A percentile compares a stretch with the other conserved stretches of the same genome.
These are phyloP conservation scores for Gossypium raimondii DNA, from an alignment of 345 rosid species.

Conservation along the genomic window DNA sequence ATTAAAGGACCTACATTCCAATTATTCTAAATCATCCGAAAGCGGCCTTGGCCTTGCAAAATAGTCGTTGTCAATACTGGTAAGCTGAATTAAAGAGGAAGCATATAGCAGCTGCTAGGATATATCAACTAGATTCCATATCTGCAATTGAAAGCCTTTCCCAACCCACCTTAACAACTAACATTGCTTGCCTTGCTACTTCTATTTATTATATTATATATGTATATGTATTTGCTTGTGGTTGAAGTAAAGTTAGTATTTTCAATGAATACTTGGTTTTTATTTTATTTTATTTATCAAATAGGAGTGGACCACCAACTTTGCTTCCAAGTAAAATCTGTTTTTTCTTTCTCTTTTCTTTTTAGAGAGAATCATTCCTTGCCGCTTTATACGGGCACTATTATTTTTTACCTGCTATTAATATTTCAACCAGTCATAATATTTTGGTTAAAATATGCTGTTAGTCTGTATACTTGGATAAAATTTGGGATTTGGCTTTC, in stretches of 20 bases:
- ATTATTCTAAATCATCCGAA: neutral
- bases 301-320: neutral
- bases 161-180: neutral
- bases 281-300: neutral
- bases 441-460: too few relatives aligned
- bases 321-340: neutral
- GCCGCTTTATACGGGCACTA: neutral
- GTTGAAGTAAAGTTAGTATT: slow-evolving; percentile 8
- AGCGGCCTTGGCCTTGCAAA: neutral
- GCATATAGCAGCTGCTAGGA: slow-evolving; percentile 10
- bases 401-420: neutral
- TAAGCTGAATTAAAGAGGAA: slow-evolving; percentile 21
- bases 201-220: neutral
- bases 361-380: neutral
- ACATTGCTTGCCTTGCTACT: neutral
- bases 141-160: slow-evolving; percentile 21
- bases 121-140: slow-evolving; percentile 4
- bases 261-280: neutral
- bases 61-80: neutral
- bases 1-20: neutral
- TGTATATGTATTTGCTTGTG: neutral
- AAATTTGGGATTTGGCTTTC: too few relatives aligned
- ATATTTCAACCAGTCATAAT: neutral
- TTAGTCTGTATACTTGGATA: too few relatives aligned
- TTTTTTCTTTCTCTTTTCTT: neutral